These are phyloP conservation scores for Cardiospermum halicacabum DNA, from an alignment of 345 rosid species.

Conservation along the genomic window DNA sequence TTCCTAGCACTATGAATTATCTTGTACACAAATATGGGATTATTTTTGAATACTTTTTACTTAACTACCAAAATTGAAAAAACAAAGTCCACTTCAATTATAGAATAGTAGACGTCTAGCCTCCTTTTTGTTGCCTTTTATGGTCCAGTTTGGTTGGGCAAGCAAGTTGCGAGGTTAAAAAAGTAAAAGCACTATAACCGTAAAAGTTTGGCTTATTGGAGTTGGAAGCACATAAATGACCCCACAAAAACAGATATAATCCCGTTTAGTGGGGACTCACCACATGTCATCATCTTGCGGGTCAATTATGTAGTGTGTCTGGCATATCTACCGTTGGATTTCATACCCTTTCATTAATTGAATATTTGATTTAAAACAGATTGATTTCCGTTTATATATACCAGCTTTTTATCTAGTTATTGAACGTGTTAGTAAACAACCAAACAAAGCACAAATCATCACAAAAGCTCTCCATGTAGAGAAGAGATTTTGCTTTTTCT, in stretches of 20 bases:
- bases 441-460: too few relatives aligned
- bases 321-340: constrained; percentile 25
- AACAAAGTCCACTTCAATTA: neutral
- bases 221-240: constrained; percentile 22
- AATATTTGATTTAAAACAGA: neutral
- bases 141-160: neutral
- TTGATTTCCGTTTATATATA: neutral
- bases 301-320: constrained; percentile 1
- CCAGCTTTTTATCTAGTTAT: neutral
- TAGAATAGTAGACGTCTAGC: neutral
- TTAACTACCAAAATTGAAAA: neutral
- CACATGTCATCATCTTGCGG: constrained; percentile 25
- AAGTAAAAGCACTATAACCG: neutral
- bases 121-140: neutral
- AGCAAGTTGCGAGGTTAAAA: neutral
- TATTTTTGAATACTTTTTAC: too few relatives aligned
- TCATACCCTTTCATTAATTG: neutral
- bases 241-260: constrained; percentile 21
- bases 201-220: constrained; percentile 11
- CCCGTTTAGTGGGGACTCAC: constrained; percentile 18
- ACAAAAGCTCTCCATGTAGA: neutral
- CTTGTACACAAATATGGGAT: too few relatives aligned
- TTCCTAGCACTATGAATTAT: too few relatives aligned
- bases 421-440: neutral
- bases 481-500: too few relatives aligned